Base-by-base conservation (phyloP, 2,329 filamentous ascomycete species). In the Pseudogymnoascus sp. region DNA sequence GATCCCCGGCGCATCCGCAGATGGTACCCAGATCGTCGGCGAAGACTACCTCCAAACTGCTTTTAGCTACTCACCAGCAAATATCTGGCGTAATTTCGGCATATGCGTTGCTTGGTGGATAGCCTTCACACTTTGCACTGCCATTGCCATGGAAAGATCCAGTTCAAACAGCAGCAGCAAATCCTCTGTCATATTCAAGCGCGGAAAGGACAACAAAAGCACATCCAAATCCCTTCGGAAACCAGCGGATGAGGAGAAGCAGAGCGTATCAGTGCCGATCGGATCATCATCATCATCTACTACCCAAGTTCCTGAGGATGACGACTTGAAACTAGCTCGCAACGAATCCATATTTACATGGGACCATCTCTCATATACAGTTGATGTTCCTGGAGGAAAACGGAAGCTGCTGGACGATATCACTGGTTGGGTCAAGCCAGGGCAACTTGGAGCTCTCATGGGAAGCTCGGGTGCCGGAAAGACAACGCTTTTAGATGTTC, bases 401-500 rank as follows among this genome's bases (percentile, higher is more conserved):
- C 84, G 88, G 6, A 78, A 83, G 11, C 85, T 96, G 64, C 78
- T 96, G 5, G 86, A 95, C 66, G 83, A 93, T 63, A 89, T 96
- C 0, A 85, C 92, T 67, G 91, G 91, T 3, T 96, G 89, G 84
- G 86, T 90, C 66, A 89, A 89, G 73, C 87, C 87, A n/a, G 87
- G 87, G 64, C 89, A 84, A 59, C 74, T 88, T 46, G 89, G 86
- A 28, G 87, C 86, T 25, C 78, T 89, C 0, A 89, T 89, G 87
- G 71, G 69, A n/a, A 70, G 69, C n/a, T 72, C 60, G 10, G 92
- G 92, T 68, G 91, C 92, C 16, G 91, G 92, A 64, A 96, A 96
- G 76, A 96, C 92, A 0, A 96, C 91, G 0, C 82, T 96, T 23
- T 78, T 96, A 36, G 90, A 96, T 75, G 89, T 90, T 37, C 80